Conservation (phyloP, 2,329 filamentous ascomycete species). For the Ascomycota sp. region DNA sequence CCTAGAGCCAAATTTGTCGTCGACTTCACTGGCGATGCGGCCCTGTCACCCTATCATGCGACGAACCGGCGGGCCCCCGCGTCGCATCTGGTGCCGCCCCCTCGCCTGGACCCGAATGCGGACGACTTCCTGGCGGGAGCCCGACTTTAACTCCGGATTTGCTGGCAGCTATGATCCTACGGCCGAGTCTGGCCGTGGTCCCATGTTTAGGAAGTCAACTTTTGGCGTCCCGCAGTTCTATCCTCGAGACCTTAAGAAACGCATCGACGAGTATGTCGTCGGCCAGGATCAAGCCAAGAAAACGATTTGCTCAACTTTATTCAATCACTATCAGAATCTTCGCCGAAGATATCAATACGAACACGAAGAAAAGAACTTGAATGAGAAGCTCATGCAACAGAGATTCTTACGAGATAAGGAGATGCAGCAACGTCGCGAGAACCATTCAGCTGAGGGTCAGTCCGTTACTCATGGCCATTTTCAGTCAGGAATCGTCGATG, state of each 20-base stretch:
- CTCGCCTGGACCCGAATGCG: slow-evolving; percentile 8
- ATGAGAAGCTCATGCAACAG: slow-evolving; percentile 50
- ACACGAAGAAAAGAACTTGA: slow-evolving; percentile 33
- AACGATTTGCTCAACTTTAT: slow-evolving; percentile 77
- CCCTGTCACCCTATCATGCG: neutral
- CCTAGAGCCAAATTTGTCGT: slow-evolving; percentile 12
- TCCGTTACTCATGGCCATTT: too few relatives aligned
- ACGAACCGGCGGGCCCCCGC: neutral
- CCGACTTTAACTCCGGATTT: slow-evolving; percentile 35
- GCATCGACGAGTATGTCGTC: slow-evolving; percentile 89
- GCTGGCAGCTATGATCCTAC: slow-evolving; percentile 38
- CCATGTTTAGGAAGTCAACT: slow-evolving; percentile 36
- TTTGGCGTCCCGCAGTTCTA: slow-evolving; percentile 44
- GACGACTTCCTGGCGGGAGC: slow-evolving; percentile 17
- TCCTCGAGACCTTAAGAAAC: slow-evolving; percentile 57
- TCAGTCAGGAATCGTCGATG: too few relatives aligned
- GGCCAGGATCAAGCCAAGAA: slow-evolving; percentile 92
- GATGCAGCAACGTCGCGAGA: slow-evolving; percentile 30
- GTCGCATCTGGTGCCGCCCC: slow-evolving; percentile 3
- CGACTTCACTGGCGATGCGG: slow-evolving; percentile 12
- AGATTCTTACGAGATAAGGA: slow-evolving; percentile 49
- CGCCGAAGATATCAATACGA: slow-evolving; percentile 63
- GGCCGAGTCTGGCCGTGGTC: slow-evolving; percentile 30
- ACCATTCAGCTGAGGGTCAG: slow-evolving; percentile 64
- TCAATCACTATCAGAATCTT: slow-evolving; percentile 88